phyloP scores from a whole-genome alignment of 345 rosid species.

The Pistacia integerrima region DNA sequence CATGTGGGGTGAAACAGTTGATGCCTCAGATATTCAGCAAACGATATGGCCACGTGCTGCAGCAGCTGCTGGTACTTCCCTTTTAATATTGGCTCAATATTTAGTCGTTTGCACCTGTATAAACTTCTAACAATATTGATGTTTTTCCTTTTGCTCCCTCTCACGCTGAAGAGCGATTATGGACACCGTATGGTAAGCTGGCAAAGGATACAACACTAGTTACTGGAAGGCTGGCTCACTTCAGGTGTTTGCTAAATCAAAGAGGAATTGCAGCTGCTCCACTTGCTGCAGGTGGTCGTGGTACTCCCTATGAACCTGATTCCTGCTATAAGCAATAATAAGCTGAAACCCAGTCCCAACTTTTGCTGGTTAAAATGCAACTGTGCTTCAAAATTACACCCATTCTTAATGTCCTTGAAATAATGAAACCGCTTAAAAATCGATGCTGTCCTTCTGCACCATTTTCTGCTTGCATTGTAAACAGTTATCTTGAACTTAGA shows the following conservation, averaged over 20 bases:
- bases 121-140: not conserved
- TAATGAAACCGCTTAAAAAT: not conserved
- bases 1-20: conserved; percentile 74
- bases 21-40: conserved; percentile 67
- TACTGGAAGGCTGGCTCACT: conserved; percentile 52
- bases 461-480: too few relatives aligned
- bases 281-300: conserved; percentile 47
- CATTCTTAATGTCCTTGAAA: not conserved
- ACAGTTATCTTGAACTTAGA: too few relatives aligned
- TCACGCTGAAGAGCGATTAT: conserved; percentile 54
- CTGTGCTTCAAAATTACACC: not conserved
- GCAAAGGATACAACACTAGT: conserved; percentile 47
- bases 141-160: not conserved
- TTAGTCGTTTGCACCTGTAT: conserved; percentile 1
- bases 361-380: not conserved
- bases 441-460: too few relatives aligned
- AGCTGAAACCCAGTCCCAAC: not conserved
- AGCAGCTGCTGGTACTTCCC: conserved; percentile 69
- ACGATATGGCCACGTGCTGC: conserved; percentile 91
- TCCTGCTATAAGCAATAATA: conserved; percentile 58
- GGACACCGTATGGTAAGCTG: conserved; percentile 61
- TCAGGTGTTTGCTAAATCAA: conserved; percentile 70
- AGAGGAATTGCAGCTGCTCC: conserved; percentile 78
- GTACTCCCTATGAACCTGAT: conserved; percentile 56
- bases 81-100: not conserved